Evolutionary conservation across 176 grass and related monocot genomes (phyloP).

Genomic region (Oryza rufipogon): DNA sequence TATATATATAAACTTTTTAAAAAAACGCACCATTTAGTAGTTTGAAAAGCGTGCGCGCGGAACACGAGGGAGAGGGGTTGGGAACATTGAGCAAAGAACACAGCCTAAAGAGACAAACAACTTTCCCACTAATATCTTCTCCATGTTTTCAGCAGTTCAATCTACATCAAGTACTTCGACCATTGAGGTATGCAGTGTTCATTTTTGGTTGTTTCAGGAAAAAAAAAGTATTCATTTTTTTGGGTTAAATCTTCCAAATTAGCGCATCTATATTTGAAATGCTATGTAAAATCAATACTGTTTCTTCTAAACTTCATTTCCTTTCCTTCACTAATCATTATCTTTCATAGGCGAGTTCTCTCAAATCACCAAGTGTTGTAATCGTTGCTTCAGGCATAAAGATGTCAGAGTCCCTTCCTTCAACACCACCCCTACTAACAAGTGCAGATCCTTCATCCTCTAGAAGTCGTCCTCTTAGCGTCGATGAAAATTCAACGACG

Average conservation of each 20-base stretch:
- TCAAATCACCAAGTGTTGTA: constrained; percentile 14
- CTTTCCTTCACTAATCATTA: not conserved
- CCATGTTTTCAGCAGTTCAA: constrained; percentile 63
- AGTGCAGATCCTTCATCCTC: constrained; percentile 36
- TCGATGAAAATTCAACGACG: constrained; percentile 54
- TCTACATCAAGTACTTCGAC: constrained; percentile 46
- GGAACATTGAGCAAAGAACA: no score
- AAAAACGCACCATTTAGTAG: no score
- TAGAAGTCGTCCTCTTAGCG: constrained; percentile 32
- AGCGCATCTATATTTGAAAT: constrained; percentile 1
- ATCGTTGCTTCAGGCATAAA: constrained; percentile 51
- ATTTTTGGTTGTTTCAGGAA: no score
- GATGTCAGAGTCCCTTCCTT: constrained; percentile 44
- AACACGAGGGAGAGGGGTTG: no score
- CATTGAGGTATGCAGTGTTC: no score
- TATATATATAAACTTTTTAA: no score
- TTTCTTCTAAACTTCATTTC: not conserved
- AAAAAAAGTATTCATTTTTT: no score
- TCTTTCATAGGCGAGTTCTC: constrained; percentile 26
- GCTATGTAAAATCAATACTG: constrained; percentile 6
- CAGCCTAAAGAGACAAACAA: not conserved
- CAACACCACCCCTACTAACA: constrained; percentile 40
- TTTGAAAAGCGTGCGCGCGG: no score
- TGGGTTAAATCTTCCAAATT: not conserved
- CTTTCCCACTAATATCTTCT: constrained; percentile 33